Base-by-base conservation (phyloP, 1,284 basidiomycete species). In the Tylopilus orsonianus region DNA sequence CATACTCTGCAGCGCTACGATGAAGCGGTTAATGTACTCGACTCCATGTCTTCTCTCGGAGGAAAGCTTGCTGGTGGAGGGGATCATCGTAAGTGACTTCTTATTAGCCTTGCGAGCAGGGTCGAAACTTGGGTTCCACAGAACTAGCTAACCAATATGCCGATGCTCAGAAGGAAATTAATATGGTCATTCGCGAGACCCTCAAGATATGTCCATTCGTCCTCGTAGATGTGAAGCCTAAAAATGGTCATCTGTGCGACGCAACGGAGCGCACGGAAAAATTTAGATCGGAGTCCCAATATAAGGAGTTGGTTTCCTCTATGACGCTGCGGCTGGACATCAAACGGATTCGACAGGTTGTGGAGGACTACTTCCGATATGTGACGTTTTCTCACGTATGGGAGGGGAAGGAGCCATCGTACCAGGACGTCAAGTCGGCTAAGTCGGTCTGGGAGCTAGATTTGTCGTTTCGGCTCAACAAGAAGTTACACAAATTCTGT, bases 201-300 rank as follows among this genome's bases (percentile, higher is more conserved):
- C 48, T 7, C 2, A 33, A 27, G 4, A 19, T 16, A 22, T 45
- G 27, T 0, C 42, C 46, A 16, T 27, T 27, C 26, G 26, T 27
- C 26, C 40, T n/a, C n/a, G n/a, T n/a, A n/a, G n/a, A n/a, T n/a
- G n/a, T n/a, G n/a, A n/a, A n/a, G n/a, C n/a, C n/a, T 50, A 1
- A 39, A 39, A 54, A 23, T 18, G 52, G 52, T 30, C 35, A 16
- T 19, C 20, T 55, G 4, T 55, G 41, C 26, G 41, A 52, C 5
- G 20, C 8, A 14, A 3, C 14, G 3, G 30, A 50, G 8, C 44
- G 53, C 14, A 23, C 22, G n/a, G 14, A 5, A 5, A 42, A 4
- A 7, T 27, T 27, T 10, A 27, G 10, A 27, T 27, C 26, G 26
- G 26, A 27, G 26, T 10, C 26, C 7, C 26, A 27, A 10, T 27